Base-by-base conservation (phyloP, 768 basidiomycete species). In the Boletus pseudo-olivaceus region DNA sequence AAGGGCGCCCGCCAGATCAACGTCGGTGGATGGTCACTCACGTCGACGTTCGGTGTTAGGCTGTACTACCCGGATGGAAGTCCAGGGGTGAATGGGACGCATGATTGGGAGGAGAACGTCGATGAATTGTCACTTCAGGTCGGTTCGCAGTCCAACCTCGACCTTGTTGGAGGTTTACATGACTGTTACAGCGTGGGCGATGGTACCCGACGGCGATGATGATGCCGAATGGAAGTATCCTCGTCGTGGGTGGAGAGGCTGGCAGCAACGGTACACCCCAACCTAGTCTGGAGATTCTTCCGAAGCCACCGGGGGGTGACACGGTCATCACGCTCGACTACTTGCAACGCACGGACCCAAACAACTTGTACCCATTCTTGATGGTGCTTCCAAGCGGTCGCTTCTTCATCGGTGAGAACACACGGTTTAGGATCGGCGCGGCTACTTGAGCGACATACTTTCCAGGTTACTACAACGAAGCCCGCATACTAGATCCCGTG, bases 321-420 rank as follows among this genome's bases (percentile, higher is more conserved):
- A 89, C 87, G 0, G 72, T 75, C 10, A 52, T 86, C 49, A 75
- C 81, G 46, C 76, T 90, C 49, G 84, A 86, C 55, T 90, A 82
- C 74, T 73, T 91, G 32, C 65, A 73, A 33, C 77, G 87, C 27
- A 90, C 90, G 5, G 85, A 91, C 62, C 90, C 90, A 1, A 83
- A 88, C 63, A 90, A 90, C 61, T 67, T 92, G 46, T 92, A 92
- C 62, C 89, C 90, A 0, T 91, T 88, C 75, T 70, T 91, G 33
- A 68, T 85, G 50, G 76, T 90, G 7, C 77, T 92, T 15, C 88
- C 90, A 0, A 84, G 83, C 42, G 81, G 81, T 2, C 77, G 78
- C 33, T 71, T 92, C 61, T 90, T 91, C 65, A 77, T 87, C 38
- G 85, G 88, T 87, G 47, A 80, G 71, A 10, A 33, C n/a, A 35